Base-by-base conservation (phyloP, 768 basidiomycete species). In the Epithele typhae region DNA sequence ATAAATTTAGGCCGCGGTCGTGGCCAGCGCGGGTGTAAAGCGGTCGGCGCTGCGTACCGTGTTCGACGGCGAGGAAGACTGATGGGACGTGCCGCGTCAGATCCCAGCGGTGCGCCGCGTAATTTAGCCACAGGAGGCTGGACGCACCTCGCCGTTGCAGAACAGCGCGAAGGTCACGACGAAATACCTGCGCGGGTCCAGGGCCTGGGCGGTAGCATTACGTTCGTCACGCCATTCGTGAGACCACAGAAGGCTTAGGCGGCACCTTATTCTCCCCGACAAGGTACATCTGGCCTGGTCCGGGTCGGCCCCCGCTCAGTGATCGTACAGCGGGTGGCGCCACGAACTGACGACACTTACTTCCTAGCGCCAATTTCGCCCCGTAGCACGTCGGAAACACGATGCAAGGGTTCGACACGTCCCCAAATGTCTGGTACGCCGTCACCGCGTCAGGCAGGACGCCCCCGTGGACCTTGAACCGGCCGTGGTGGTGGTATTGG, bases 61-160 rank as follows among this genome's bases (percentile, higher is more conserved):
- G 35, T 64, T 64, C 14, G 61, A 63, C 2, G 58, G 63, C 3
- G 62, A 64, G 25, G 59, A 59, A 10, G 60, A 63, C 60, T 61
- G 19, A 5, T 10, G 23, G 5, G 17, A 38, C 18, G 8, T 21
- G 25, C 37, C 33, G 37, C 23, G 25, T 22, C 6, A 27, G 11
- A 15, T n/a, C n/a, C n/a, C n/a, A n/a, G n/a, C n/a, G n/a, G n/a
- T n/a, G n/a, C n/a, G n/a, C n/a, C n/a, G n/a, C n/a, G n/a, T n/a
- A n/a, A n/a, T n/a, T n/a, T n/a, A 23, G 22, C 24, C 24, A 10
- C 17, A 19, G 30, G 23, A 23, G 15, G 27, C 27, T 7, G 27
- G 8, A 30, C 27, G 14, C 27, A 64, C 63, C 57, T 64, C 63
- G 23, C 63, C 63, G 42, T 62, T 64, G 27, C 54, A 58, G 37